Percentiles rank a stretch among this genome's conserved stretches.
phyloP scores from a whole-genome alignment of 768 basidiomycete genomes.

The Boletus tomentosulus region DNA sequence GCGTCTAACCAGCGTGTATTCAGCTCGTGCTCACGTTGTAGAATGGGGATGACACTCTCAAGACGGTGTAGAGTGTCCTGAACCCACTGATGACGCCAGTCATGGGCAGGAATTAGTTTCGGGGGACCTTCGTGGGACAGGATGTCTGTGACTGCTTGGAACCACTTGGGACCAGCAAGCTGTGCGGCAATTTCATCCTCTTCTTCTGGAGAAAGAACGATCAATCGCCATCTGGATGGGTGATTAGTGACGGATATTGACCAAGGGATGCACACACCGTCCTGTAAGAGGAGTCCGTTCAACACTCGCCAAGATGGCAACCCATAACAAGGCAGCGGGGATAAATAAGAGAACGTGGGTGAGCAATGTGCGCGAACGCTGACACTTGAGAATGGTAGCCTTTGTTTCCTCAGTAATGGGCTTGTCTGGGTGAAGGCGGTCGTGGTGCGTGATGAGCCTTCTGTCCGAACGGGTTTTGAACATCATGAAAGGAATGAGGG shows the following conservation, averaged over 20 bases:
- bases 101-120: conserved; percentile 60
- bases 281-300: conserved; percentile 85
- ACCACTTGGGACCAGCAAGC: conserved; percentile 84
- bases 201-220: conserved; percentile 87
- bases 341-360: conserved; percentile 55
- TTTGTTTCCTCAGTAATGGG: conserved; percentile 53
- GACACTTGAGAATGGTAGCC: conserved; percentile 41
- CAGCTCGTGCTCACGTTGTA: conserved; percentile 56
- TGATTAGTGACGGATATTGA: conserved; percentile 4
- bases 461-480: conserved; percentile 52
- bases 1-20: conserved; percentile 54
- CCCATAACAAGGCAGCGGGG: conserved; percentile 60
- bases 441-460: conserved; percentile 45
- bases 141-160: conserved; percentile 74
- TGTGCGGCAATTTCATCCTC: conserved; percentile 85
- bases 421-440: conserved; percentile 34
- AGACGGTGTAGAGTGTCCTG: conserved; percentile 70
- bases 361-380: conserved; percentile 46
- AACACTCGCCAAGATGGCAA: conserved; percentile 65
- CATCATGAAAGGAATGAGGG: conserved; percentile 67
- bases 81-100: conserved; percentile 94
- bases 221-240: conserved; percentile 71
- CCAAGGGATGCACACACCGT: conserved; percentile 47
- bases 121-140: conserved; percentile 62
- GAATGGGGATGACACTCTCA: conserved; percentile 66